A percentile compares a stretch with the other conserved stretches of the same genome.
Conservation (phyloP, 176 grass and related monocot species). For the Carex kokanica region DNA sequence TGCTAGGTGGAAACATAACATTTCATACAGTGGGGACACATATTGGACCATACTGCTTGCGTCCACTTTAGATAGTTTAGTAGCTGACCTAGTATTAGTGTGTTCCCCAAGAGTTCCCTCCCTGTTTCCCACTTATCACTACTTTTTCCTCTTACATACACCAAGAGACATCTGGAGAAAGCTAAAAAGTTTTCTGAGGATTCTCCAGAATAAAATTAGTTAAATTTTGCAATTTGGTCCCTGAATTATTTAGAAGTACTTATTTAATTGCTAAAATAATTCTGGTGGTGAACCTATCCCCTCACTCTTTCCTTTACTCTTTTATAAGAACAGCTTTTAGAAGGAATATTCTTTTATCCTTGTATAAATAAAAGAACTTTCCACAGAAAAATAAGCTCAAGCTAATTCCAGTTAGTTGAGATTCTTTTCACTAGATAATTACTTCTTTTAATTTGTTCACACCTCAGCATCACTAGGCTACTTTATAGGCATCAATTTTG, state of each 20-base stretch:
- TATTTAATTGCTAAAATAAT: not conserved
- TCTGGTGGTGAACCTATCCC: not conserved
- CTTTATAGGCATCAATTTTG: not conserved
- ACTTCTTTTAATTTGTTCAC: constrained; percentile 1
- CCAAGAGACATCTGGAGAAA: not conserved
- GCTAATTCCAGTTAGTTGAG: not conserved
- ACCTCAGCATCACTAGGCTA: constrained; percentile 4
- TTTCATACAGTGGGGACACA: not conserved
- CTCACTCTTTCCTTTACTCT: constrained; percentile 1
- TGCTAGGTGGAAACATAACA: not conserved
- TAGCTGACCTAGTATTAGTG: not conserved
- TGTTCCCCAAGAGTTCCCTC: constrained; percentile 3
- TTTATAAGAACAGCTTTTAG: not conserved
- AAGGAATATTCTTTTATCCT: not conserved
- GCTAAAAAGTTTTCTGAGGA: not conserved
- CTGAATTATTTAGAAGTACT: not conserved
- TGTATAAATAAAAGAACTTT: constrained; percentile 7
- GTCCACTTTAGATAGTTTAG: not conserved
- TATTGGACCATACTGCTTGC: not conserved
- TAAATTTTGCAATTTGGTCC: not conserved
- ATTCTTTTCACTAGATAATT: constrained; percentile 19
- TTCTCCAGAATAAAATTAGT: not conserved
- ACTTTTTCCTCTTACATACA: constrained; percentile 12
- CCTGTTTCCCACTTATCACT: not conserved
- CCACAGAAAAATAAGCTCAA: not conserved